A percentile compares a stretch with the other conserved stretches of the same genome.
phyloP scores from a whole-genome alignment of 169 alveolate genomes.

The Cryptosporidium sp. region DNA sequence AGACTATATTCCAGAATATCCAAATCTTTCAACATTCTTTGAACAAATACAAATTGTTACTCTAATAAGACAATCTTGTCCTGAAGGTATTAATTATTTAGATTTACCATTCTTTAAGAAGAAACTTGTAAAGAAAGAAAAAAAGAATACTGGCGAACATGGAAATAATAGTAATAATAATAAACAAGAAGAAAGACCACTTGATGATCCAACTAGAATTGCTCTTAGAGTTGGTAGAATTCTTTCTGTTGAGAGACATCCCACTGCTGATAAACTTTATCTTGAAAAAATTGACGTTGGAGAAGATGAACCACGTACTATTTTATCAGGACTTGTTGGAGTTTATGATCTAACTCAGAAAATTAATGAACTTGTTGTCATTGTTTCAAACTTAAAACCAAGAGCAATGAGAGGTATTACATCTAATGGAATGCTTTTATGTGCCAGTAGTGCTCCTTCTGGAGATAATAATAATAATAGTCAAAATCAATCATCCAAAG shows the following conservation, averaged over 20 bases:
- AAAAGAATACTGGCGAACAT: background rate
- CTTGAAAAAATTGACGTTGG: constrained; percentile 91
- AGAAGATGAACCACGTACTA: constrained; percentile 81
- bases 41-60: constrained; percentile 43
- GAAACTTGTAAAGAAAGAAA: constrained; percentile 35
- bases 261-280: constrained; percentile 88
- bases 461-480: background rate
- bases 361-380: constrained; percentile 84
- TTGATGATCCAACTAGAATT: constrained; percentile 76
- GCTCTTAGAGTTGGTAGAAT: constrained; percentile 88
- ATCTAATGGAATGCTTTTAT: constrained; percentile 87
- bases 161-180: background rate
- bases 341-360: constrained; percentile 82
- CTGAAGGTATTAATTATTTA: constrained; percentile 25
- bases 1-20: constrained; percentile 28
- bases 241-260: constrained; percentile 83
- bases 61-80: constrained; percentile 59
- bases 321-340: constrained; percentile 84
- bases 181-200: constrained; percentile 41
- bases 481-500: background rate
- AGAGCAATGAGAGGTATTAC: constrained; percentile 85
- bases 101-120: constrained; percentile 53
- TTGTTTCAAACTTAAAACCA: constrained; percentile 85
- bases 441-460: constrained; percentile 75
- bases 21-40: constrained; percentile 21